Conservation (phyloP, 768 basidiomycete genomes). For the Calocera cornea region DNA sequence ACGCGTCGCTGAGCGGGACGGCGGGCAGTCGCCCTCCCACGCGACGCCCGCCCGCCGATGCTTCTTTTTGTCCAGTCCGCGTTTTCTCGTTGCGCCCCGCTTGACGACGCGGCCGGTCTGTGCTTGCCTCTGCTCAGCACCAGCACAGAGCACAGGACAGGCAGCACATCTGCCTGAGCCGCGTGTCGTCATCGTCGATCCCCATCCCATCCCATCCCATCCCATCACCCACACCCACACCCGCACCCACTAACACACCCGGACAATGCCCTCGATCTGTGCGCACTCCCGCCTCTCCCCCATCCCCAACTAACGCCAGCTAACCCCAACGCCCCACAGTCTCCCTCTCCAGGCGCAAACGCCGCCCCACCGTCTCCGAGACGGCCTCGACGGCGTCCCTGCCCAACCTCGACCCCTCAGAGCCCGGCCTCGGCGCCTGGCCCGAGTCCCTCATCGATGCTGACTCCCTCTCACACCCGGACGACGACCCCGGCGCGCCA, state of each 20-base stretch:
- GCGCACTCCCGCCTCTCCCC: not conserved
- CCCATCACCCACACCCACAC: not conserved
- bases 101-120: too few relatives aligned
- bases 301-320: not conserved
- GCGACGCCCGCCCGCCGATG: too few relatives aligned
- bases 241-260: not conserved
- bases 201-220: too few relatives aligned
- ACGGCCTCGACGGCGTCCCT: not conserved
- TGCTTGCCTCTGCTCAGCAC: too few relatives aligned
- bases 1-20: too few relatives aligned
- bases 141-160: too few relatives aligned
- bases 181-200: too few relatives aligned
- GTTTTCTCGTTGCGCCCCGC: too few relatives aligned
- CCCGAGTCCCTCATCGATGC: slow-evolving; percentile 71
- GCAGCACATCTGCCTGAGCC: too few relatives aligned
- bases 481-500: not conserved
- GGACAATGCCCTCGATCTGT: not conserved
- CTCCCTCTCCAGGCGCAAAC: not conserved
- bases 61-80: too few relatives aligned
- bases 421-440: slow-evolving; percentile 54
- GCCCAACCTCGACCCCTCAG: slow-evolving; percentile 45
- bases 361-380: not conserved
- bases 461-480: slow-evolving; percentile 17
- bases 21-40: too few relatives aligned
- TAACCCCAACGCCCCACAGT: not conserved